Evolutionary conservation across 768 basidiomycete species (phyloP), one percentile per base, ranked within the genome.

Genomic region (Hygrocybe coccinea): DNA sequence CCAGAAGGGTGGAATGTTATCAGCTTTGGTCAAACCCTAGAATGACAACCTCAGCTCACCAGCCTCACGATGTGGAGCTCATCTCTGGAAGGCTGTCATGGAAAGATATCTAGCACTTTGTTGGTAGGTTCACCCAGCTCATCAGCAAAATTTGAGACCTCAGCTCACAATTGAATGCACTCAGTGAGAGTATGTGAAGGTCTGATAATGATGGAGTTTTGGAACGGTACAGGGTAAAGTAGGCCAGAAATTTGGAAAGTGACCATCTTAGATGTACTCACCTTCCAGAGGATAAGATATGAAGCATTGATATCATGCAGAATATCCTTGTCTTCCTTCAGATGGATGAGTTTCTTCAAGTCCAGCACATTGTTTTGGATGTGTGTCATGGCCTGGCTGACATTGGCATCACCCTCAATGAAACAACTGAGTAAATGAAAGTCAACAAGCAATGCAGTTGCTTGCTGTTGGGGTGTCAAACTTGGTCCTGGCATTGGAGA

Each of bases 211-310:
- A 21, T 14, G 5, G 45, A 6, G 14, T 3, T 14, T 4, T 47
- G n/a, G 17, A 47, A 3, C 45, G 17, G 12, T 19, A 21, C 24
- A 6, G 14, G 45, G 12, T 4, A 21, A 29, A 29, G 29, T 29
- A 29, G 8, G 45, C 4, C 24, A 14, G 3, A 47, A 19, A 2
- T 6, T 19, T 21, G 24, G 14, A 21, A 19, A 29, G 3, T 29
- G 29, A 29, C 29, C 24, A 19, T 47, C 14, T 14, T 4, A 5
- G 29, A 29, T 29, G 29, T 29, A 29, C 29, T 19, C 24, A 50
- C 29, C 49, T 50, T 50, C 25, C 49, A 50, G 7, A 36, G 49
- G n/a, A n/a, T n/a, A n/a, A n/a, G n/a, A n/a, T n/a, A n/a, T n/a
- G n/a, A n/a, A n/a, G n/a, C n/a, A n/a, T n/a, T n/a, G n/a, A n/a